These are phyloP conservation scores for Backusella australiensis DNA, from an alignment of 192 early-diverging fungal species.

Conservation along the genomic window DNA sequence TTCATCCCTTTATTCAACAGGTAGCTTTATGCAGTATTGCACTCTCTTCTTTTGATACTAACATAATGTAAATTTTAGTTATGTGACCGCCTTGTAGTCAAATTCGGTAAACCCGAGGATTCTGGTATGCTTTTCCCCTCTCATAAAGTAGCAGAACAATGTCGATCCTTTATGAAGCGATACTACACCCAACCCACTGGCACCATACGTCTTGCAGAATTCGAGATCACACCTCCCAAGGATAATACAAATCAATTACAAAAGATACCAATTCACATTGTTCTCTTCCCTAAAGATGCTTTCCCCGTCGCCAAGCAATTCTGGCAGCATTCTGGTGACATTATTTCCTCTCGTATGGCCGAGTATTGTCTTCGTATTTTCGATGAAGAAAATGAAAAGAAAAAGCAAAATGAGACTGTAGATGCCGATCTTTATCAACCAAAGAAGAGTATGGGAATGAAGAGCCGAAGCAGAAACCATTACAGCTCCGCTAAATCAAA, in stretches of 20 bases:
- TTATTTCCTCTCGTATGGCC: slow-evolving; percentile 84
- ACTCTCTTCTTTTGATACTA: background rate
- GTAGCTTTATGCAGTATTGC: slow-evolving; percentile 34
- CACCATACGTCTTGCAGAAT: slow-evolving; percentile 62
- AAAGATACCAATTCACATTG: slow-evolving; percentile 53
- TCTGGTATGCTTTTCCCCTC: slow-evolving; percentile 76
- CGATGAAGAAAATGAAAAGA: slow-evolving; percentile 40
- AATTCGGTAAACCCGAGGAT: slow-evolving; percentile 66
- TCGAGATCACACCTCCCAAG: slow-evolving; percentile 51
- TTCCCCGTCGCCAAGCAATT: slow-evolving; percentile 83
- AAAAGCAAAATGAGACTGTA: slow-evolving; percentile 19
- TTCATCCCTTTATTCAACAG: slow-evolving; percentile 67
- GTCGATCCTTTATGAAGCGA: slow-evolving; percentile 59
- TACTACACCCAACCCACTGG: slow-evolving; percentile 35
- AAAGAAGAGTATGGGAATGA: slow-evolving; percentile 10
- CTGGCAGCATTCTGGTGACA: slow-evolving; percentile 96
- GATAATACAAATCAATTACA: slow-evolving; percentile 41
- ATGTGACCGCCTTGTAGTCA: slow-evolving; percentile 49
- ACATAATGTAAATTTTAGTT: background rate
- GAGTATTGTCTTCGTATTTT: slow-evolving; percentile 76
- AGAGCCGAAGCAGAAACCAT: slow-evolving; percentile 5
- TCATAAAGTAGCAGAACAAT: slow-evolving; percentile 59
- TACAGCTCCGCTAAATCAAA: slow-evolving; percentile 3
- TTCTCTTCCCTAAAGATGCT: slow-evolving; percentile 72
- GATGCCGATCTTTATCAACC: slow-evolving; percentile 24